Evolutionary conservation across 805 yeast genomes (phyloP), one percentile per base, ranked within the genome.

Genomic region (Sugiyamaella mastotermitis): DNA sequence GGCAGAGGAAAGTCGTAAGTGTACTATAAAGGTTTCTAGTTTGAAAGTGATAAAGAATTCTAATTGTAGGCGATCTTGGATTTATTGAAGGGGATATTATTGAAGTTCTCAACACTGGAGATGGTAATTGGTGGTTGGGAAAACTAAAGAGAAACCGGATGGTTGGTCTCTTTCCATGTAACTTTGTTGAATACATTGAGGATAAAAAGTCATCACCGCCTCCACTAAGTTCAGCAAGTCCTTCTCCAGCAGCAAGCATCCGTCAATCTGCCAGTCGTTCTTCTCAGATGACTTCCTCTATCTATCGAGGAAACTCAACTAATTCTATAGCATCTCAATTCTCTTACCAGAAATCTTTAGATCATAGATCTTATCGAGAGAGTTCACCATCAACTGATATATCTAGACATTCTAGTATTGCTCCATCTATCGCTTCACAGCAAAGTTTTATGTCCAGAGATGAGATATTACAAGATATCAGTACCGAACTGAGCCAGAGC

Each of bases 61-160:
- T n/a, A 21, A n/a, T 9, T 34, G 4, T 24, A 49, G 60, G 53
- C 21, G 97, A 92, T 55, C 68, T 92, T 30, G 97, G 97, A 1
- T 92, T 92, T 57, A 72, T 88, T 15, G 97, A 92, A 62, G 95
- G 94, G 35, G 97, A 92, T 55, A 65, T 84, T 35, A 84, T 92
- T 50, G 95, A 86, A 46, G 94, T 92, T 3, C 72, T 78, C 37
- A 69, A 77, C 42, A 64, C 76, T 8, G 84, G 90, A 3, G 94
- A 92, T 55, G 95, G 94, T 14, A 79, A 79, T 52, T 86, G 95
- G 94, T 87, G 90, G 82, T 83, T 77, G 51, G 98, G 98, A 1
- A 68, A 71, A 44, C 70, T 90, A 40, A 64, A 78, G 47, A 70
- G 97, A 54, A 87, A 85, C 61, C 83, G 78, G 45, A 76, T 84